Evolutionary conservation across 805 yeast genomes (phyloP).

Genomic region (Yarrowia sp.): DNA sequence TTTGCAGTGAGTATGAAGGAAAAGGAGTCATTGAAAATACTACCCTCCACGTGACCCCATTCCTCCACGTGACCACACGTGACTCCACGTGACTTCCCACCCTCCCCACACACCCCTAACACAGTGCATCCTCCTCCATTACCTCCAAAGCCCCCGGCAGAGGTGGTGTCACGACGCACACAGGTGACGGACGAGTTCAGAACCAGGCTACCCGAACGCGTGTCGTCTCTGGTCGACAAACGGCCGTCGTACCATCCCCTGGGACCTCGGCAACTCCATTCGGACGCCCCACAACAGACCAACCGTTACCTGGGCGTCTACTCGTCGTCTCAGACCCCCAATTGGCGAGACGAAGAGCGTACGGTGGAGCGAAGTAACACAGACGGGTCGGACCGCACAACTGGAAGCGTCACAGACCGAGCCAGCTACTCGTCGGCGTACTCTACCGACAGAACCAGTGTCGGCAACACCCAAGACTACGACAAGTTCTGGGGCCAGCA

Average conservation of each 20-base stretch:
- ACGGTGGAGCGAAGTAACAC: conserved; percentile 6
- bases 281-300: conserved; percentile 1
- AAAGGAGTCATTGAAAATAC: too few species aligned
- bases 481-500: conserved; percentile 8
- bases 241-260: conserved; percentile 2
- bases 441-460: not conserved
- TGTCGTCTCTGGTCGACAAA: conserved; percentile 7
- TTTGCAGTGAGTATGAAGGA: conserved; percentile 4
- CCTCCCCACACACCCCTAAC: not conserved
- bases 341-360: not conserved
- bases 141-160: conserved; percentile 32
- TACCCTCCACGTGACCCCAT: too few species aligned
- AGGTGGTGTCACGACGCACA: conserved; percentile 24
- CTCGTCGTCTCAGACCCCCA: not conserved
- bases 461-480: not conserved
- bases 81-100: too few species aligned
- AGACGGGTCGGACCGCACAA: not conserved
- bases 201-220: not conserved
- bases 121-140: conserved; percentile 28
- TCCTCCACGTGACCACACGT: too few species aligned
- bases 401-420: not conserved
- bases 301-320: conserved; percentile 1
- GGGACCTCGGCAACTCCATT: conserved; percentile 8
- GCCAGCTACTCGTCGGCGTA: not conserved
- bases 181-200: conserved; percentile 28